Evolutionary conservation across 352 stramenopile genomes (phyloP), one percentile per base, ranked within the genome.

Genomic region (Phytophthora boehmeriae): DNA sequence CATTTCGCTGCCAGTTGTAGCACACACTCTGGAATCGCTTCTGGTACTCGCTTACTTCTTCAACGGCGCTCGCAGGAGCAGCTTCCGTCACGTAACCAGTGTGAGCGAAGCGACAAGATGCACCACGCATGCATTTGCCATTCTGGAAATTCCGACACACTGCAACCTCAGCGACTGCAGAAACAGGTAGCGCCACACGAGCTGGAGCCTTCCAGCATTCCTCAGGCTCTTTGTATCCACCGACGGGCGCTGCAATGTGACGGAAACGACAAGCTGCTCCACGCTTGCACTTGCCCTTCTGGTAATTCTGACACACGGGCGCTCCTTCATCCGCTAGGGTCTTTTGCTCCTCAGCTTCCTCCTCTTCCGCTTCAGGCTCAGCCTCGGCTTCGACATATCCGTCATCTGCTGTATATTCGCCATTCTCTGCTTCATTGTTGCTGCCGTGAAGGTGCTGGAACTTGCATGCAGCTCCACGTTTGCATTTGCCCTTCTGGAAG

Each of bases 401-500:
- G 16, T 6, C 57, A 16, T 76, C 41, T 22, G 46, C 38, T 16
- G n/a, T 41, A 38, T 64, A 4, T 11, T 34, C 35, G 16, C 8
- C 57, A 16, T 76, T 35, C 17, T 34, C 38, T 19, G 49, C 42
- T 27, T n/a, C 39, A 14, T 49, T 56, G 6, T 20, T 63, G 17
- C 41, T 57, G 14, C 43, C 75, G 20, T 59, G 52, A 52, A 88
- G 60, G 59, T 89, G 81, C 35, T 78, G 77, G 48, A 88, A 90
- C 41, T 81, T 82, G 53, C 81, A 90, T 1, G 56, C 63, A 16
- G 61, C 44, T 0, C 81, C 81, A 39, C 81, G 81, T 69, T 89
- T 89, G 60, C 79, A 91, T 56, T 88, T 88, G 32, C 81, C 81
- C 48, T 88, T 89, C 49, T 85, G 79, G 57, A 87, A 90, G 59